These are phyloP conservation scores for Cytospora schulzeri DNA, from an alignment of 2,329 filamentous ascomycete species.

Conservation along the genomic window DNA sequence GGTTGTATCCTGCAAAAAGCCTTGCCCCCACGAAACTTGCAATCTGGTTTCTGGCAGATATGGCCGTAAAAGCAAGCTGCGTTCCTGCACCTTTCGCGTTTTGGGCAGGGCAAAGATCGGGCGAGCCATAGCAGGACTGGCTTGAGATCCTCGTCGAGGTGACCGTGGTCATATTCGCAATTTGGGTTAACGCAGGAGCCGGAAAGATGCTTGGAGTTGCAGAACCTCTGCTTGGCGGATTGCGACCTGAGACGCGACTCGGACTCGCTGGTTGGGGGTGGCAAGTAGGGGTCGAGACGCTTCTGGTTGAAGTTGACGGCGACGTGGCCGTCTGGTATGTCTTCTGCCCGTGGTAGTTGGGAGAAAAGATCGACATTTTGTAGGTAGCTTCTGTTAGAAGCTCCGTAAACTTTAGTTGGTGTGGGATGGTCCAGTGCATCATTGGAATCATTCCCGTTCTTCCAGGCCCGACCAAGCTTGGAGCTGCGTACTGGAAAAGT, in stretches of 20 bases:
- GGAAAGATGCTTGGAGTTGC: constrained; percentile 20
- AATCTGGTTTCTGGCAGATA: constrained; percentile 38
- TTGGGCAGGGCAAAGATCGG: constrained; percentile 35
- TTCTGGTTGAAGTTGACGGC: constrained; percentile 34
- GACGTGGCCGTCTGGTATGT: constrained; percentile 34
- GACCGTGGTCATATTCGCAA: constrained; percentile 37
- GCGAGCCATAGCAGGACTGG: constrained; percentile 34
- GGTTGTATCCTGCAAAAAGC: constrained; percentile 34
- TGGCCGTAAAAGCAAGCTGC: constrained; percentile 35
- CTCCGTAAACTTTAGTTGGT: constrained; percentile 13
- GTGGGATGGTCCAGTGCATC: constrained; percentile 15
- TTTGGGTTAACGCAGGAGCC: constrained; percentile 33
- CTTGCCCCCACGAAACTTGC: constrained; percentile 37
- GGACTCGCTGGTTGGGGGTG: constrained; percentile 27
- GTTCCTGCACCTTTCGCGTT: constrained; percentile 34
- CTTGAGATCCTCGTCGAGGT: constrained; percentile 33
- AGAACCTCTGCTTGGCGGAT: constrained; percentile 30
- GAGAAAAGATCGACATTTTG: constrained; percentile 16
- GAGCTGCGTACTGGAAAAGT: constrained; percentile 7
- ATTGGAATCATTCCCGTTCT: constrained; percentile 20
- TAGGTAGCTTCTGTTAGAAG: constrained; percentile 13
- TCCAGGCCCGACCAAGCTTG: constrained; percentile 14
- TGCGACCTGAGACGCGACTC: constrained; percentile 31
- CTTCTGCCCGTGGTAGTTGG: constrained; percentile 31
- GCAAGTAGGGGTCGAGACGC: constrained; percentile 37